A percentile compares a stretch with the other conserved stretches of the same genome.
Conservation (phyloP, 2,329 filamentous ascomycete species). For the Fusarium mangiferae region DNA sequence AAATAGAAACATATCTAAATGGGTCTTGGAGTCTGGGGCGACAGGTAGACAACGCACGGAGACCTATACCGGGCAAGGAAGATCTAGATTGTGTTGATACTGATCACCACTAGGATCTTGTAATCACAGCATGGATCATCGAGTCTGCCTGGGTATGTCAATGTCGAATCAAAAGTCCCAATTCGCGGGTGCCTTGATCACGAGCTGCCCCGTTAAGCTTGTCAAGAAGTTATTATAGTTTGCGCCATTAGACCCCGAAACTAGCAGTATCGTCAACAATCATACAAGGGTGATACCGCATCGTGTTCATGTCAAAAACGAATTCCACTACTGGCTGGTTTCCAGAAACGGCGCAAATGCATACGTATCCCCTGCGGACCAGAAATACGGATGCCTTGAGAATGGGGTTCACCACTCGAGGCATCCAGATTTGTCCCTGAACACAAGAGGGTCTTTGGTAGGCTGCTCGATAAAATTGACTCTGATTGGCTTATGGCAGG, state of each 20-base stretch:
- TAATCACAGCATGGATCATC: background rate
- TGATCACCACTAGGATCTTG: background rate
- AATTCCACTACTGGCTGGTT: background rate
- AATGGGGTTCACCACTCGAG: slow-evolving; percentile 24
- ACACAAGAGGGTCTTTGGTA: slow-evolving; percentile 28
- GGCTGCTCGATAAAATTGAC: slow-evolving; percentile 45
- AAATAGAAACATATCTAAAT: background rate
- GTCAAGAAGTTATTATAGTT: slow-evolving; percentile 8
- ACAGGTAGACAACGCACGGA: background rate
- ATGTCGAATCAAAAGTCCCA: slow-evolving; percentile 9
- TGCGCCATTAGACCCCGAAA: slow-evolving; percentile 4
- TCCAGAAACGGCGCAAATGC: slow-evolving; percentile 10
- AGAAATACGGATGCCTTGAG: slow-evolving; percentile 47
- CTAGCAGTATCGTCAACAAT: slow-evolving; percentile 1
- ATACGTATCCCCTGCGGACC: slow-evolving; percentile 38
- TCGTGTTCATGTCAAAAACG: background rate
- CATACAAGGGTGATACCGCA: background rate
- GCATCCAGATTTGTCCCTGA: slow-evolving; percentile 31
- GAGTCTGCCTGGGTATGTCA: background rate
- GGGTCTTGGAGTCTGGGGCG: background rate
- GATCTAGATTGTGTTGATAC: background rate
- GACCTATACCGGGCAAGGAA: background rate
- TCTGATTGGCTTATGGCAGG: slow-evolving; percentile 38
- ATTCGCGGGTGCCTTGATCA: slow-evolving; percentile 19
- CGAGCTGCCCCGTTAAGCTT: slow-evolving; percentile 14